These are phyloP conservation scores for Boletus huronensis DNA, from an alignment of 768 basidiomycete species.

Conservation along the genomic window DNA sequence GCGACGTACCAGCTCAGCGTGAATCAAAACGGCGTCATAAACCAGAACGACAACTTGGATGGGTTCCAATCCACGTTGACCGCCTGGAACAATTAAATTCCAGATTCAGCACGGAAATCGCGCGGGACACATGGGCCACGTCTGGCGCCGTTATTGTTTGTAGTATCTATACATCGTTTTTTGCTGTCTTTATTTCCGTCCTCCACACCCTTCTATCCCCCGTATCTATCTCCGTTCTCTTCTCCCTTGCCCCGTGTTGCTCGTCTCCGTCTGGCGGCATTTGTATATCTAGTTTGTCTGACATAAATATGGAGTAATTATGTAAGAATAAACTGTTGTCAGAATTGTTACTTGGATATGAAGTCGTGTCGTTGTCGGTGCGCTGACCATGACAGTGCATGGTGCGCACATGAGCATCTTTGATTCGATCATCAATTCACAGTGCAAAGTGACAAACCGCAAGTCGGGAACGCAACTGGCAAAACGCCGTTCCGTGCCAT, in stretches of 20 bases:
- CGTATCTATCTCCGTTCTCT: not conserved
- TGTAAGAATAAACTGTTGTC: not conserved
- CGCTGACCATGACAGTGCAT: too few species aligned
- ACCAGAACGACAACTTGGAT: constrained; percentile 34
- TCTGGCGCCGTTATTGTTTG: not conserved
- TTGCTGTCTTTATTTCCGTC: not conserved
- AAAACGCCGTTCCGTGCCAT: too few species aligned
- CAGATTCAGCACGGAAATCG: not conserved
- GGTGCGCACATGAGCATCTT: too few species aligned
- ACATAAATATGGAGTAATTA: not conserved
- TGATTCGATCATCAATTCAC: too few species aligned
- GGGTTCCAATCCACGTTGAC: constrained; percentile 41
- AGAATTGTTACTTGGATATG: too few species aligned
- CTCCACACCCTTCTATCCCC: not conserved
- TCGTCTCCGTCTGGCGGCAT: not conserved
- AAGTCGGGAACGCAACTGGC: too few species aligned
- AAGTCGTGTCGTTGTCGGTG: too few species aligned
- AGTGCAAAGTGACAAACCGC: too few species aligned
- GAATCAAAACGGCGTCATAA: constrained; percentile 31
- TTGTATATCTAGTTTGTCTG: not conserved
- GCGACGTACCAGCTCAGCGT: constrained; percentile 41
- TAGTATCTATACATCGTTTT: not conserved
- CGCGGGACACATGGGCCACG: not conserved
- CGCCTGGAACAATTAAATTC: not conserved
- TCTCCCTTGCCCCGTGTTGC: not conserved